Evolutionary conservation across 1,284 basidiomycete genomes (phyloP).

Genomic region (Apiotrichum laibachii): DNA sequence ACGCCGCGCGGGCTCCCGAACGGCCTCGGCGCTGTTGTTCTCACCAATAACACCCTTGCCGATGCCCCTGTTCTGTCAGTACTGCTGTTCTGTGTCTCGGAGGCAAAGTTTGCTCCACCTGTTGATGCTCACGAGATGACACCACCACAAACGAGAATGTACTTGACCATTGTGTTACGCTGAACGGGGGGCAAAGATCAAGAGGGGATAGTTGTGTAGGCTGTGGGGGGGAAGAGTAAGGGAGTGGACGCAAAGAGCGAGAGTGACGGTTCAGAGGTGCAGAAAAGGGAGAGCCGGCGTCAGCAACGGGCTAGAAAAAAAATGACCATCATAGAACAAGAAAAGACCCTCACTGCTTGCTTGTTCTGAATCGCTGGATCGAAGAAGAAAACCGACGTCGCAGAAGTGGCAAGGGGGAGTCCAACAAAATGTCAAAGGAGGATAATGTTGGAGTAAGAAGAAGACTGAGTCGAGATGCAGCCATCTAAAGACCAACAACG

Average conservation of each 20-base stretch:
- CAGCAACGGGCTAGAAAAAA: not conserved
- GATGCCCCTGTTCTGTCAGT: constrained; percentile 63
- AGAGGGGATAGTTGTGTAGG: not conserved
- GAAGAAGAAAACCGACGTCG: not conserved
- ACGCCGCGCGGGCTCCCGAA: not conserved
- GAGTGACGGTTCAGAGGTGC: no score
- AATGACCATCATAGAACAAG: not conserved
- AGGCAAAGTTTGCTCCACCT: no score
- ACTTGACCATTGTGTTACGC: constrained; percentile 60
- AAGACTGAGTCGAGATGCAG: not conserved
- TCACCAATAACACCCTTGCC: constrained; percentile 91
- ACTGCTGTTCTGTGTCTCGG: no score
- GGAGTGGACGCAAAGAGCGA: not conserved
- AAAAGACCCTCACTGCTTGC: not conserved
- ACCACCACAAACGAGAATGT: constrained; percentile 85
- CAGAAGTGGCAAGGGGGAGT: not conserved
- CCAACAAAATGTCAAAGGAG: not conserved
- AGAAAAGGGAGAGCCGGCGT: not conserved
- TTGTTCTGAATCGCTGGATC: not conserved
- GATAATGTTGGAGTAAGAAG: not conserved
- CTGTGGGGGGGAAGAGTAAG: not conserved
- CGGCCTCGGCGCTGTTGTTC: no score
- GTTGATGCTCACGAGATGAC: constrained; percentile 61
- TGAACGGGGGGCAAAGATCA: not conserved
- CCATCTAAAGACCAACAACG: not conserved